Percentiles rank a stretch among this genome's conserved stretches.
Conservation (phyloP, 345 rosid species). For the Eucalyptus erythrocorys region DNA sequence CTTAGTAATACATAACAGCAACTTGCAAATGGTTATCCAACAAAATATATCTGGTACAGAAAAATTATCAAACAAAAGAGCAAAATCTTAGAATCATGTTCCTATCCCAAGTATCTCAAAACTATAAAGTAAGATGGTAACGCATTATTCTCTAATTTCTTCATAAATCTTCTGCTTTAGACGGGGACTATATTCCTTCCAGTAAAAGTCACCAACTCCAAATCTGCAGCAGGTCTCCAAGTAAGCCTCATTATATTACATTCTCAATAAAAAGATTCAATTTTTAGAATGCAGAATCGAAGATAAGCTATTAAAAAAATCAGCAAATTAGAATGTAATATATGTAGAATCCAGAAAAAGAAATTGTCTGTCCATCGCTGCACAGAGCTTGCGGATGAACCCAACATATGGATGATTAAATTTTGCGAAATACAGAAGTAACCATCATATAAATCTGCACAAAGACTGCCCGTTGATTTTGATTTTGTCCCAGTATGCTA, state of each 20-base stretch:
- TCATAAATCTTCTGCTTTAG: slow-evolving; percentile 85
- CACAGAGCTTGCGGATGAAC: background rate
- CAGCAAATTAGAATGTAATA: background rate
- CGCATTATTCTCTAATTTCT: slow-evolving; percentile 61
- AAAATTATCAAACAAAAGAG: no score
- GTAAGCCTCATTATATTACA: background rate
- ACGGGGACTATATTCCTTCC: slow-evolving; percentile 81
- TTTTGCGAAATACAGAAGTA: background rate
- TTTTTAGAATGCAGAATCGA: background rate
- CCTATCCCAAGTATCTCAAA: background rate
- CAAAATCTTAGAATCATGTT: no score
- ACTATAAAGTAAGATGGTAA: background rate
- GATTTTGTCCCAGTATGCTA: slow-evolving; percentile 83
- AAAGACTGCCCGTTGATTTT: slow-evolving; percentile 89
- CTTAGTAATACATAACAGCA: no score
- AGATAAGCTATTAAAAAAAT: background rate
- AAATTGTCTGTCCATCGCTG: background rate
- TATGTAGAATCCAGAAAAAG: no score
- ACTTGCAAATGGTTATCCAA: no score
- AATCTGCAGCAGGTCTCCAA: slow-evolving; percentile 34
- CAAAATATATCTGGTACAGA: no score
- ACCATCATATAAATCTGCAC: slow-evolving; percentile 91
- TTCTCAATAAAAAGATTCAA: background rate
- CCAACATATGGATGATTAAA: background rate
- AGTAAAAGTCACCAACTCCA: slow-evolving; percentile 81